Percentiles rank a stretch among this genome's conserved stretches.
phyloP scores from a whole-genome alignment of 495 filamentous ascomycete genomes.

The Penicillium coffeae region DNA sequence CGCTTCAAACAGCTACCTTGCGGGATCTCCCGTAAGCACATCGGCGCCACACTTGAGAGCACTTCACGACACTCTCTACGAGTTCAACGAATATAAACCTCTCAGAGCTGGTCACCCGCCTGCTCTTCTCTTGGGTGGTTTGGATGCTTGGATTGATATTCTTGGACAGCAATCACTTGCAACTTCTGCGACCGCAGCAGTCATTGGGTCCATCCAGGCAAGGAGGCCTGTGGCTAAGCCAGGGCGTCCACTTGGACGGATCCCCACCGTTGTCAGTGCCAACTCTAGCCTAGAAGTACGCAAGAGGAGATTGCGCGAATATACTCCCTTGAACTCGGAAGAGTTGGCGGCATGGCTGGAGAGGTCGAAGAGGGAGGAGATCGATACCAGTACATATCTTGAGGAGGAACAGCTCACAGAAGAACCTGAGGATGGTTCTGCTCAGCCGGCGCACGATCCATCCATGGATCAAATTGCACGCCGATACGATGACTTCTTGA shows the following conservation, averaged over 20 bases:
- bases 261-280: constrained; percentile 49
- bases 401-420: constrained; percentile 37
- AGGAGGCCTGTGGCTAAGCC: constrained; percentile 34
- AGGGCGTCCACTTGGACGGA: constrained; percentile 47
- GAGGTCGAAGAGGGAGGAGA: constrained; percentile 52
- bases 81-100: constrained; percentile 76
- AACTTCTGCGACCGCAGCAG: constrained; percentile 51
- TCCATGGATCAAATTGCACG: constrained; percentile 46
- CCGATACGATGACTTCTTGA: constrained; percentile 70
- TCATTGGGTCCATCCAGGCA: constrained; percentile 42
- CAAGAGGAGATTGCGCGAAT: constrained; percentile 54
- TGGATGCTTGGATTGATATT: constrained; percentile 80
- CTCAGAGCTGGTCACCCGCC: constrained; percentile 60
- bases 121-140: constrained; percentile 73
- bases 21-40: constrained; percentile 42
- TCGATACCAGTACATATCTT: constrained; percentile 41
- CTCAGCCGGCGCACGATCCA: constrained; percentile 22
- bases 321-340: constrained; percentile 56
- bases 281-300: constrained; percentile 51
- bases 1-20: constrained; percentile 47
- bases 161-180: constrained; percentile 66
- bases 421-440: constrained; percentile 29
- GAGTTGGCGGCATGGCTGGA: constrained; percentile 60
- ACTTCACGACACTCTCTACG: constrained; percentile 73
- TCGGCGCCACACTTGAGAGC: constrained; percentile 60